Base-by-base conservation (phyloP, 2,329 filamentous ascomycete species). In the Aspergillus nomiae region DNA sequence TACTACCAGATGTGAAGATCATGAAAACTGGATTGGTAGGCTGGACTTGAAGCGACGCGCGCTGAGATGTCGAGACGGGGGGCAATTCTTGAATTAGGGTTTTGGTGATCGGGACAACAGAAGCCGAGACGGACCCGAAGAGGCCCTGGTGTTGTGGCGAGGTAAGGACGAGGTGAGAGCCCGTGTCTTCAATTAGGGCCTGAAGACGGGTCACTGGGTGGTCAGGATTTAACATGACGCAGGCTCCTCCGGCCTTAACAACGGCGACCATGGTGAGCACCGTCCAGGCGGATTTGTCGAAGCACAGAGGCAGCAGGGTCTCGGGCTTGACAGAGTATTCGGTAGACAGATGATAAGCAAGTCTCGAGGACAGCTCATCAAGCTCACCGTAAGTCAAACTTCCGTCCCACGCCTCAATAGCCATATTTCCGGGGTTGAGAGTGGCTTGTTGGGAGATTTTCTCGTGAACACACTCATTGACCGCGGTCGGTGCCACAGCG, bases 1-100 rank as follows among this genome's bases (percentile, higher is more conserved):
- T 81, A 1, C 82, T 82, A 0, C 83, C 82, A 3, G 82, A 81
- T 2, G 81, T 82, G 64, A 87, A 85, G 6, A 89, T 79, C 5
- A 86, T 78, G 69, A 85, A 89, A 4, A 30, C 59, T 12, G 59
- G 51, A n/a, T 56, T 32, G 7, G 7, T n/a, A 10, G 58, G 36
- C n/a, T 16, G 41, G 28, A 38, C 28, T 2, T 24, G n/a, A 12
- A 59, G 51, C 19, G 32, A 36, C n/a, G 21, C n/a, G 10, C 24
- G 4, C 19, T n/a, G 51, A n/a, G 32, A 36, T 21, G 19, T 24
- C 19, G 51, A 36, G 19, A 54, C 51, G 7, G 51, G 51, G 9
- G 51, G 9, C 46, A 50, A 11, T 16, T 50, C 26, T 26, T 50
- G 46, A 11, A 50, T 50, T 11, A 50, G 16, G 9, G 46, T 19